These are phyloP conservation scores for Pythium periplocum DNA, from an alignment of 352 stramenopile genomes.

Conservation along the genomic window DNA sequence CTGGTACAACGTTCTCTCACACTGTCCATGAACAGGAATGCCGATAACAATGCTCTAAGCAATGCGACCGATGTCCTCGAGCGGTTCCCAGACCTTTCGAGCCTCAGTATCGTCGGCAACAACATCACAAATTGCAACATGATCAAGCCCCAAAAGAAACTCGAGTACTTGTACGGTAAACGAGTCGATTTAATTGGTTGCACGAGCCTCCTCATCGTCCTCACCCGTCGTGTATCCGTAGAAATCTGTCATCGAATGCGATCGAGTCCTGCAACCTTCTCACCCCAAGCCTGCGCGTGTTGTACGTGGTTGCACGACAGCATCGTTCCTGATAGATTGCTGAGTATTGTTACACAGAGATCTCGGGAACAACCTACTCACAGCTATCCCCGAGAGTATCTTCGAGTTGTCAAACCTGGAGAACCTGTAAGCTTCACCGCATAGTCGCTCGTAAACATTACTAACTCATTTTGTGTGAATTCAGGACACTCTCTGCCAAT, in stretches of 20 bases:
- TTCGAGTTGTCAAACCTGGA: constrained; percentile 11
- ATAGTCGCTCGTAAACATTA: not conserved
- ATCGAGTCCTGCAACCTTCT: not conserved
- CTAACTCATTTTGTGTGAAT: not conserved
- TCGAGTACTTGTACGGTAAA: not conserved
- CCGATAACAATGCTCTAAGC: constrained; percentile 9
- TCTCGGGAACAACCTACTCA: constrained; percentile 13
- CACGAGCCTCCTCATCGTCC: not conserved
- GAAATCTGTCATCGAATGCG: constrained; percentile 8
- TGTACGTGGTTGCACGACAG: constrained; percentile 4
- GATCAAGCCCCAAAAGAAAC: not conserved
- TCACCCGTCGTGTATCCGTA: not conserved
- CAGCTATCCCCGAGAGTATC: constrained; percentile 1
- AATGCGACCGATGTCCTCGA: constrained; percentile 5
- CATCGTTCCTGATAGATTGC: no score
- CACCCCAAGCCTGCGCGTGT: constrained; percentile 3
- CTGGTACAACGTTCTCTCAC: not conserved
- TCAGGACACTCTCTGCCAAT: constrained; percentile 30
- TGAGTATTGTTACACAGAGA: constrained; percentile 5
- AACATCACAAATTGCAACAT: constrained; percentile 3
- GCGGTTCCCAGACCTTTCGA: constrained; percentile 4
- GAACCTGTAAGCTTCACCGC: constrained; percentile 1
- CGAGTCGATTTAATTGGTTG: not conserved
- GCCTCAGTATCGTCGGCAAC: constrained; percentile 9
- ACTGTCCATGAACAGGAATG: not conserved